These are phyloP conservation scores for Pleurotus salmoneostramineus DNA, from an alignment of 768 basidiomycete genomes.

Conservation along the genomic window DNA sequence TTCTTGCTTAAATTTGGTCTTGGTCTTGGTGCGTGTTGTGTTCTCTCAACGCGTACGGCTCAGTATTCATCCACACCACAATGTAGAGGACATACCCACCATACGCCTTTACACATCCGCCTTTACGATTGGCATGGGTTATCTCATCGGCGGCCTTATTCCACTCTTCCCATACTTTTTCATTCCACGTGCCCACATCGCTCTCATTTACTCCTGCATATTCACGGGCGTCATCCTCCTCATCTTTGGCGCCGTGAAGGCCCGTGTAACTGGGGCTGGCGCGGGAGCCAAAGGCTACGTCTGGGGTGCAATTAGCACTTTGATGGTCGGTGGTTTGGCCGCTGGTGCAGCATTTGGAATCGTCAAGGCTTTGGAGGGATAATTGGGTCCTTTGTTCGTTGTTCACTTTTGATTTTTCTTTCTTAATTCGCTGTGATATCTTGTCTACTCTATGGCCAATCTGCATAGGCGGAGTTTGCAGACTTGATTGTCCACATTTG, in stretches of 20 bases:
- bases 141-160: slow-evolving; percentile 90
- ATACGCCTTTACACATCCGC: slow-evolving; percentile 85
- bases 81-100: slow-evolving; percentile 81
- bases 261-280: slow-evolving; percentile 83
- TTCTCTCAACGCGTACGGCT: background rate
- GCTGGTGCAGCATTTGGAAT: slow-evolving; percentile 67
- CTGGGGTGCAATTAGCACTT: slow-evolving; percentile 84
- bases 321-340: slow-evolving; percentile 87
- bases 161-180: slow-evolving; percentile 94
- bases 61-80: slow-evolving; percentile 5
- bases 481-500: too few species aligned
- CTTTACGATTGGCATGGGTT: slow-evolving; percentile 92
- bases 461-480: too few species aligned
- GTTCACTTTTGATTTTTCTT: background rate
- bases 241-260: slow-evolving; percentile 88
- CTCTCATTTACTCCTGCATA: slow-evolving; percentile 70
- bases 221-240: slow-evolving; percentile 85
- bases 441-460: background rate
- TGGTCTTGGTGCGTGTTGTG: slow-evolving; percentile 62
- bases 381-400: too few species aligned
- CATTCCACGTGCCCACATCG: slow-evolving; percentile 61
- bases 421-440: background rate
- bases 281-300: slow-evolving; percentile 63
- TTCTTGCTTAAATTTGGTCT: slow-evolving; percentile 97
- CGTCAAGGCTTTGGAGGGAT: slow-evolving; percentile 42